Evolutionary conservation across 2,329 filamentous ascomycete species (phyloP).

Genomic region (Fusarium pseudoanthophilum): DNA sequence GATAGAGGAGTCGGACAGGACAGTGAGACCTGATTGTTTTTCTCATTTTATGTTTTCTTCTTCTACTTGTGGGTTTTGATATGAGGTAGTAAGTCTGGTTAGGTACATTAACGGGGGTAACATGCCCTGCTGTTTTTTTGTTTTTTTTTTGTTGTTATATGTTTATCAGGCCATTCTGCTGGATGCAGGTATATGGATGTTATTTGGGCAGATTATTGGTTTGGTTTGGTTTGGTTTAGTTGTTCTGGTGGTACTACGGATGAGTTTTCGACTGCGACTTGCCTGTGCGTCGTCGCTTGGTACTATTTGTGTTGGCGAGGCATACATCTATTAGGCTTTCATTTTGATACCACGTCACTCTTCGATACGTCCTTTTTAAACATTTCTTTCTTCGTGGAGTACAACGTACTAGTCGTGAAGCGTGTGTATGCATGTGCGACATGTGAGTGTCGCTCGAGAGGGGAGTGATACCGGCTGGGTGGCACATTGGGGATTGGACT

Average conservation of each 20-base stretch:
- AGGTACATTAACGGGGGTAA: constrained; percentile 31
- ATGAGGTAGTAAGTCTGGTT: constrained; percentile 8
- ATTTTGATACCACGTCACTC: constrained; percentile 47
- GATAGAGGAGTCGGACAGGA: constrained; percentile 53
- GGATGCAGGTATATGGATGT: constrained; percentile 35
- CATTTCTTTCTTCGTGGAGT: constrained; percentile 16
- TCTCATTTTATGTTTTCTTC: constrained; percentile 4
- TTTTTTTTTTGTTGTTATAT: constrained; percentile 27
- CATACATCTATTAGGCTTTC: constrained; percentile 44
- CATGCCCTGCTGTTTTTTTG: constrained; percentile 30
- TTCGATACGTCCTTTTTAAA: constrained; percentile 37
- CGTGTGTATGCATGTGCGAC: neutral
- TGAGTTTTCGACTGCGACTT: constrained; percentile 36
- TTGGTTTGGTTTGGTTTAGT: constrained; percentile 6
- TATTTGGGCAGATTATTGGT: constrained; percentile 37
- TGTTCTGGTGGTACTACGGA: constrained; percentile 12
- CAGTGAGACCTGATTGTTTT: constrained; percentile 35
- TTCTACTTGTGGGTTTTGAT: constrained; percentile 15
- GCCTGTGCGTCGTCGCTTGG: constrained; percentile 36
- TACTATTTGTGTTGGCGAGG: constrained; percentile 38
- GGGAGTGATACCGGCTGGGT: neutral
- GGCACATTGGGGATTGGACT: neutral
- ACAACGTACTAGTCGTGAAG: constrained; percentile 2
- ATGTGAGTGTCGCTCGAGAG: neutral
- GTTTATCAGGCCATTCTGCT: constrained; percentile 16